A percentile compares a stretch with the other conserved stretches of the same genome.
Conservation (phyloP, 1,139 yeast genomes). For the Suhomyces bokatorum region DNA sequence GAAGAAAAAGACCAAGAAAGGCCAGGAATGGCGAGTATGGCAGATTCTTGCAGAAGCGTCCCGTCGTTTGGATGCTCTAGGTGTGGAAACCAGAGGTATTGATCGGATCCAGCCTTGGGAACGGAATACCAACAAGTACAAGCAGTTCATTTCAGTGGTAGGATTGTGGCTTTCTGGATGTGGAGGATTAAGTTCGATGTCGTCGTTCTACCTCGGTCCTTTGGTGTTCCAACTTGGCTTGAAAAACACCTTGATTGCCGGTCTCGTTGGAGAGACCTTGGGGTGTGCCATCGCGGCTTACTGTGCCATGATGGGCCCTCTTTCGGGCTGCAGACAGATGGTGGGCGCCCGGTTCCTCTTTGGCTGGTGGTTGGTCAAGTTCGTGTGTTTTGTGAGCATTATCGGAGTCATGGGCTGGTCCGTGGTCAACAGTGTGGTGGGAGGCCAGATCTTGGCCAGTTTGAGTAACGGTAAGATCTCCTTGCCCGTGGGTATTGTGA, state of each 20-base stretch:
- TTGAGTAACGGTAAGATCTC: constrained; percentile 66
- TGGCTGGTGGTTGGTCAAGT: constrained; percentile 81
- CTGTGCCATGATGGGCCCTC: constrained; percentile 82
- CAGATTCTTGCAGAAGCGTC: constrained; percentile 17
- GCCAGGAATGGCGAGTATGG: constrained; percentile 6
- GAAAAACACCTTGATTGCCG: constrained; percentile 58
- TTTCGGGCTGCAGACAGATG: constrained; percentile 86
- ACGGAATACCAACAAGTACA: constrained; percentile 50
- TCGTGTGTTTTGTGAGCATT: constrained; percentile 67
- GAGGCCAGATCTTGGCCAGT: constrained; percentile 75
- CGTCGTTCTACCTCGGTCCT: constrained; percentile 76
- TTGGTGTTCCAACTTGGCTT: constrained; percentile 66
- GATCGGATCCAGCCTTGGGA: constrained; percentile 74
- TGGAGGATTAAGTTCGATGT: constrained; percentile 84
- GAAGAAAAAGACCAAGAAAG: not conserved
- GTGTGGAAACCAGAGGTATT: constrained; percentile 81
- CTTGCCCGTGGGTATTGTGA: constrained; percentile 69
- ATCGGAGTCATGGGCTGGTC: constrained; percentile 87
- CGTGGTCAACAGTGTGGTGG: constrained; percentile 78
- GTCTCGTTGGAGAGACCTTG: constrained; percentile 58
- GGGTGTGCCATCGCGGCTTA: constrained; percentile 81
- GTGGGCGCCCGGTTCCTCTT: constrained; percentile 75
- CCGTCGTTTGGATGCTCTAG: constrained; percentile 37
- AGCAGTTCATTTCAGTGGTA: constrained; percentile 57
- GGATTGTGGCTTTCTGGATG: constrained; percentile 85